Conservation (phyloP, 495 filamentous ascomycete species). For the Talaromyces adpressus region DNA sequence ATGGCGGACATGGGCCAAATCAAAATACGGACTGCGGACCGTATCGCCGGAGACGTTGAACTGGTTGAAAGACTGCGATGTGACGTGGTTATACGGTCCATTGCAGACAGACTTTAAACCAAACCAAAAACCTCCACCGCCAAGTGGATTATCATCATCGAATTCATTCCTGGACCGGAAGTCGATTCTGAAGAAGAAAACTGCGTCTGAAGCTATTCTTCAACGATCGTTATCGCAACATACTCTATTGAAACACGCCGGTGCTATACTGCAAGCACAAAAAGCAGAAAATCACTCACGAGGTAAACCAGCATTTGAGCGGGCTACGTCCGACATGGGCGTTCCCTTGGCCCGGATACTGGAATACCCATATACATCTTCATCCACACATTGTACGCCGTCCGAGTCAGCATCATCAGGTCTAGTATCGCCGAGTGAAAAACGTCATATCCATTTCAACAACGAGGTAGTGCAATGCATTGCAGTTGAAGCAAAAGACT, state of each 20-base stretch:
- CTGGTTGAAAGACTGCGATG: conserved; percentile 95
- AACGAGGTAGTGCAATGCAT: conserved; percentile 94
- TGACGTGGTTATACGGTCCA: conserved; percentile 96
- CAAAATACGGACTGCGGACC: conserved; percentile 76
- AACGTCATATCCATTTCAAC: conserved; percentile 92
- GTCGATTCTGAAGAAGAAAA: conserved; percentile 93
- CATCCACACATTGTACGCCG: conserved; percentile 21
- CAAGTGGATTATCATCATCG: conserved; percentile 63
- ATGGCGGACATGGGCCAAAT: conserved; percentile 96
- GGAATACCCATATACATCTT: conserved; percentile 7
- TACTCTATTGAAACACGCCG: conserved; percentile 87
- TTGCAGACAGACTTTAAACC: conserved; percentile 60
- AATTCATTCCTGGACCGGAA: conserved; percentile 81
- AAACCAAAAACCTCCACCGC: conserved; percentile 41
- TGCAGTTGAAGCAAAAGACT: conserved; percentile 77
- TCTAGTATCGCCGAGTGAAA: conserved; percentile 60
- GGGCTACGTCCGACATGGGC: conserved; percentile 62
- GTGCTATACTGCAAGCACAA: conserved; percentile 86
- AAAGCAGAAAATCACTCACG: conserved; percentile 48
- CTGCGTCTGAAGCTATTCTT: conserved; percentile 91
- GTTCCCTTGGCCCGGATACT: conserved; percentile 17
- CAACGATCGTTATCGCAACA: conserved; percentile 86
- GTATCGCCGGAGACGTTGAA: conserved; percentile 84
- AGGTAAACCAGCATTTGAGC: conserved; percentile 39
- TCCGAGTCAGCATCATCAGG: conserved; percentile 36